phyloP scores from a whole-genome alignment of 176 grass and related monocot species.

The Oryza glumipatula region DNA sequence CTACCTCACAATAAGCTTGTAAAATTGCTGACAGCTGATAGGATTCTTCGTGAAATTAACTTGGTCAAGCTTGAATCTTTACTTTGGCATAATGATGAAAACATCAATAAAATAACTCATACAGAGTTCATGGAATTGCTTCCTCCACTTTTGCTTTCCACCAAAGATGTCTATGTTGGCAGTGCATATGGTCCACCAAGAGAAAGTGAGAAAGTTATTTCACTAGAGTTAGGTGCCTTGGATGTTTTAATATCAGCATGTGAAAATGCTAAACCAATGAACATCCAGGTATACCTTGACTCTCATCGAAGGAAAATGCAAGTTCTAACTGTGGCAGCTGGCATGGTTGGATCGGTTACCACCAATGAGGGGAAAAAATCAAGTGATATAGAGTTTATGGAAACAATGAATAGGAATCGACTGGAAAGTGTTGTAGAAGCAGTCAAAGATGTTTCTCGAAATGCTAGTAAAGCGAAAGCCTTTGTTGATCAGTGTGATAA shows the following conservation, averaged over 20 bases:
- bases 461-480: conserved; percentile 59
- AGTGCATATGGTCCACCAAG: conserved; percentile 44
- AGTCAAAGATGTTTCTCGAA: conserved; percentile 78
- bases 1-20: conserved; percentile 77
- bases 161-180: conserved; percentile 72
- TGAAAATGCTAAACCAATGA: conserved; percentile 81
- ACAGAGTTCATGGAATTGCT: conserved; percentile 83
- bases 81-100: conserved; percentile 83
- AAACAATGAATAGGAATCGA: conserved; percentile 57
- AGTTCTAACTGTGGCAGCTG: conserved; percentile 72
- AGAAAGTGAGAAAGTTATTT: conserved; percentile 63
- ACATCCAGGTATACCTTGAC: conserved; percentile 83
- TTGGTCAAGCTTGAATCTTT: conserved; percentile 86
- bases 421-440: conserved; percentile 76
- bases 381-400: conserved; percentile 63
- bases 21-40: conserved; percentile 79
- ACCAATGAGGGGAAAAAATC: conserved; percentile 33
- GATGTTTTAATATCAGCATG: conserved; percentile 91
- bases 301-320: conserved; percentile 85
- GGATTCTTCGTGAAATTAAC: conserved; percentile 89
- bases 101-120: conserved; percentile 76
- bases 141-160: conserved; percentile 87
- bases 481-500: conserved; percentile 65
- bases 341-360: conserved; percentile 57
- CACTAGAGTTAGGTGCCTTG: conserved; percentile 78